Evolutionary conservation across 2,329 filamentous ascomycete genomes (phyloP), one percentile per base, ranked within the genome.

Genomic region (Periconia macrospinosa): DNA sequence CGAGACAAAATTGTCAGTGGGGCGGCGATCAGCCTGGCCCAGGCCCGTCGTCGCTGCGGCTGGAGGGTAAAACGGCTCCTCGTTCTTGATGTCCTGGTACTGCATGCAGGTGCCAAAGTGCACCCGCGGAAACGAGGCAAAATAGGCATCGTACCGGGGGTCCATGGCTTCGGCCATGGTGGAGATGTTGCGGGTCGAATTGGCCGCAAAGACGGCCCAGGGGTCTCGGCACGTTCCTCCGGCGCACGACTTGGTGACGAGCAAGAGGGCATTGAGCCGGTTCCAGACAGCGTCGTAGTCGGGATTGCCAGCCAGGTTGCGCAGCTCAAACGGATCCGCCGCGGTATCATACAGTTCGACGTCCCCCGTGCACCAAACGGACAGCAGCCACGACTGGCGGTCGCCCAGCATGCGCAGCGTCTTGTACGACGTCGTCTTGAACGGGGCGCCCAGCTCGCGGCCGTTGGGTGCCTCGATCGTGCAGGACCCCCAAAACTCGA

Each of bases 321-420:
- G 6, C 19, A 50, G 5, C 20, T 50, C 47, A 2, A 3, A 50
- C 6, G 11, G 47, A 44, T 50, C 47, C 15, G 37, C 5, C 20
- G 19, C 2, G 33, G 67, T 62, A 56, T 89, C 79, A 64, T 88
- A 90, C 2, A 88, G 78, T 67, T 89, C 86, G 50, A 83, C 81
- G 62, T 88, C 86, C 48, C 84, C 84, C 14, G 74, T 87, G 63
- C 87, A 90, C 86, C 86, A 89, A 0, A 87, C 83, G 0, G 83
- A 81, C 60, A 89, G 89, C 56, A 86, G 84, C 5, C 88, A 68
- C 60, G 81, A 83, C 62, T 88, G 88, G 6, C 73, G 71, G 2
- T 78, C 66, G 1, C 78, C 73, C 3, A 84, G 74, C 5, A 87
- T 70, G 18, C 84, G 78, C 18, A 86, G 60, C 0, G 78, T 79